These are phyloP conservation scores for Ophiocordyceps sinensis DNA, from an alignment of 2,329 filamentous ascomycete species.

Conservation along the genomic window DNA sequence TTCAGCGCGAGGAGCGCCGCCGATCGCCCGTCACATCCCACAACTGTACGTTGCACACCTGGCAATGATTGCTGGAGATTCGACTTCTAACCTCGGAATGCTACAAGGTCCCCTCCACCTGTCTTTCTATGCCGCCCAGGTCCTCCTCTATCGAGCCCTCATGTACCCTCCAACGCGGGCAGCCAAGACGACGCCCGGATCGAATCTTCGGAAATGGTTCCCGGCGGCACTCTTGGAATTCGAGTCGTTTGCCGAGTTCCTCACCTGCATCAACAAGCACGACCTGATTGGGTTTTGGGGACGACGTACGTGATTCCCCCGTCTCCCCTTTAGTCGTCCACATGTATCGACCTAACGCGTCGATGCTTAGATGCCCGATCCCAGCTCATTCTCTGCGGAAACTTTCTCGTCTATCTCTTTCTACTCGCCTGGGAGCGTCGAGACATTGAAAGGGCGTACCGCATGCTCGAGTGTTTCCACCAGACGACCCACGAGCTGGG, in stretches of 20 bases:
- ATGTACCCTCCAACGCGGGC: conserved; percentile 29
- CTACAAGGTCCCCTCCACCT: conserved; percentile 23
- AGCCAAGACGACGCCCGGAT: conserved; percentile 21
- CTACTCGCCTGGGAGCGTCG: conserved; percentile 22
- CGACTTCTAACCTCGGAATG: neutral
- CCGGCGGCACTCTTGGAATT: conserved; percentile 19
- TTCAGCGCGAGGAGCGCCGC: conserved; percentile 7
- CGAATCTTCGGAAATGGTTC: conserved; percentile 21
- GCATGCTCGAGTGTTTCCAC: conserved; percentile 22
- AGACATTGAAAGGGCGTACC: conserved; percentile 20
- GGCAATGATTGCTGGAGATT: neutral
- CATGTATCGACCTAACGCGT: no score
- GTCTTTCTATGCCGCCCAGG: conserved; percentile 25
- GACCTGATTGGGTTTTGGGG: conserved; percentile 29
- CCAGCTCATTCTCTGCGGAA: conserved; percentile 30
- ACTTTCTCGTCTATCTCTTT: conserved; percentile 33
- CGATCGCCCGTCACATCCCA: conserved; percentile 6
- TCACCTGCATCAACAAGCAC: conserved; percentile 18
- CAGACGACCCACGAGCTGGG: conserved; percentile 19
- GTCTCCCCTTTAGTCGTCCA: no score
- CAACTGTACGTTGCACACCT: conserved; percentile 8
- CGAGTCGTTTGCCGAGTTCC: conserved; percentile 22
- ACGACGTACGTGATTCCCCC: conserved; percentile 21
- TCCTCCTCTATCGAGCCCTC: conserved; percentile 26
- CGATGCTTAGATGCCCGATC: conserved; percentile 17